phyloP scores from a whole-genome alignment of 257 asterid species.

The Rehmannia glutinosa region DNA sequence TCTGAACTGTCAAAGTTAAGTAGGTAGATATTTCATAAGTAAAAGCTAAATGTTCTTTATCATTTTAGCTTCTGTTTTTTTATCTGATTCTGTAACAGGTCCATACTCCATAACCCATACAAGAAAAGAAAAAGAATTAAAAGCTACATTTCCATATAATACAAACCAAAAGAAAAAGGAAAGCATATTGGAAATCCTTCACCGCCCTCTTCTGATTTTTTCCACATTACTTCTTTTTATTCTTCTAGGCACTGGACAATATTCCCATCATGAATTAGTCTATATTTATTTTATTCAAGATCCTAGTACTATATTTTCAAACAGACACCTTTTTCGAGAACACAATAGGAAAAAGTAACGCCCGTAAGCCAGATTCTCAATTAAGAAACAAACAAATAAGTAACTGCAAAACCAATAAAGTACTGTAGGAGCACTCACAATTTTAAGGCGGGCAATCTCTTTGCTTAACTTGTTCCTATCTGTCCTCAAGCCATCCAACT shows the following conservation, averaged over 20 bases:
- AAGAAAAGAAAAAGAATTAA: too few species aligned
- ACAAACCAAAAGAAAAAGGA: background rate
- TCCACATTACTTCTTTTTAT: too few species aligned
- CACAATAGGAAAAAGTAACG: background rate
- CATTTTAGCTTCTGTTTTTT: too few species aligned
- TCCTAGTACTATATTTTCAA: background rate
- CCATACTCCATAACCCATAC: background rate
- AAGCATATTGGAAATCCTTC: background rate
- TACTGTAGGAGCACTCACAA: slow-evolving; percentile 42
- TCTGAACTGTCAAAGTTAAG: too few species aligned
- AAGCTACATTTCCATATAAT: too few species aligned
- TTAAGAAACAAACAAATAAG: too few species aligned
- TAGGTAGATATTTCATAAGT: too few species aligned
- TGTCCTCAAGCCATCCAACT: slow-evolving; percentile 67
- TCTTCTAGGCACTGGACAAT: background rate
- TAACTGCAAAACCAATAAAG: background rate
- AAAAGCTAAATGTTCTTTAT: too few species aligned
- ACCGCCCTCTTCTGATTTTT: background rate
- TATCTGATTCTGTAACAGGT: background rate
- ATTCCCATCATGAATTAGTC: background rate
- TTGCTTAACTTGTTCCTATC: slow-evolving; percentile 69
- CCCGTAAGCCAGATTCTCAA: background rate
- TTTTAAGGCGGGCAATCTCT: slow-evolving; percentile 64
- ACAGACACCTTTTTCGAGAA: background rate
- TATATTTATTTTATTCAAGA: background rate